phyloP scores from a whole-genome alignment of 1,284 basidiomycete species.

The Fistulina hepatica region DNA sequence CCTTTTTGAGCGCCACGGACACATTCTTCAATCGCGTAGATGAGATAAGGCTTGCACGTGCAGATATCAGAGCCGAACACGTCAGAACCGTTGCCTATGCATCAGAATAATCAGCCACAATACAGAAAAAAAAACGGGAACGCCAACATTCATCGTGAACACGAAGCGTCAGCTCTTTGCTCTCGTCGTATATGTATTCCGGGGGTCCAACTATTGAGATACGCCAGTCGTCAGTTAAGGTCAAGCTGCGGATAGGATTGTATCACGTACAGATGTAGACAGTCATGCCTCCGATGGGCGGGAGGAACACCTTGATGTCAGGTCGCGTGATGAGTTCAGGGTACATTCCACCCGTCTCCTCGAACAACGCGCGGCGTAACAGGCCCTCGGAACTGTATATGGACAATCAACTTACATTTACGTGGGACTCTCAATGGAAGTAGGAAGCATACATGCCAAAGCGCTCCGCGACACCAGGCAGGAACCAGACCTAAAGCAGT shows the following conservation, averaged over 20 bases:
- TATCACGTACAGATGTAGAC: conserved; percentile 79
- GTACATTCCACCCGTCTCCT: conserved; percentile 94
- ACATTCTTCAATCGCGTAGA: conserved; percentile 90
- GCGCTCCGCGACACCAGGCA: conserved; percentile 86
- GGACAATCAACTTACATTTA: conserved; percentile 1
- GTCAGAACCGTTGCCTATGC: conserved; percentile 76
- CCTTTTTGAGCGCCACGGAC: conserved; percentile 73
- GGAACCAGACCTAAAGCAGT: no score
- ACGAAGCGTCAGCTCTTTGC: conserved; percentile 82
- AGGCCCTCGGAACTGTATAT: conserved; percentile 63
- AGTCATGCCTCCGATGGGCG: conserved; percentile 86
- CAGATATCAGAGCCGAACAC: conserved; percentile 91
- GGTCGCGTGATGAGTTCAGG: conserved; percentile 92
- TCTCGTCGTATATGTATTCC: conserved; percentile 65
- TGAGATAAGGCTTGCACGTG: conserved; percentile 90
- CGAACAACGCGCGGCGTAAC: conserved; percentile 83
- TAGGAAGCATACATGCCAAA: conserved; percentile 65
- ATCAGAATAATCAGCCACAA: conserved; percentile 3
- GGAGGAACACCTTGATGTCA: conserved; percentile 91
- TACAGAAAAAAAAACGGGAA: conserved; percentile 30
- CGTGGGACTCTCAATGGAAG: conserved; percentile 2
- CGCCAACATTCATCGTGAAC: conserved; percentile 97
- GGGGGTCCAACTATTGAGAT: conserved; percentile 61
- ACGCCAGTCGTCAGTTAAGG: not conserved
- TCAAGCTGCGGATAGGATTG: not conserved